These are phyloP conservation scores for Moesziomyces parantarcticus DNA, from an alignment of 1,284 basidiomycete species.

Conservation along the genomic window DNA sequence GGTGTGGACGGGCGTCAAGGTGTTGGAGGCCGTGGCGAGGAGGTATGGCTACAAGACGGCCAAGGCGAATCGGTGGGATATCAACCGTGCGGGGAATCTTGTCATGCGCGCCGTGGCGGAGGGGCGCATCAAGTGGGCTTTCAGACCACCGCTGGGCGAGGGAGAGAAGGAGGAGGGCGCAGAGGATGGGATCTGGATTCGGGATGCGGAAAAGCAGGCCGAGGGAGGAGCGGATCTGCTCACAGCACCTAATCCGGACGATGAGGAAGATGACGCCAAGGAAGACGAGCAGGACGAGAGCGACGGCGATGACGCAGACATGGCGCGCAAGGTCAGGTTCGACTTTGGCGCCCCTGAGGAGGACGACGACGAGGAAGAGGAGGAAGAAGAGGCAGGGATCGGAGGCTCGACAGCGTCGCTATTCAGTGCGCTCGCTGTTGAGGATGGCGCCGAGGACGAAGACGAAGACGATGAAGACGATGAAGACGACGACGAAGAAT, in stretches of 20 bases:
- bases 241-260: conserved; percentile 29
- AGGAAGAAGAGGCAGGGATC: conserved; percentile 2
- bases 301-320: conserved; percentile 10
- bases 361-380: conserved; percentile 16
- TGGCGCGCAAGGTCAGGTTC: conserved; percentile 30
- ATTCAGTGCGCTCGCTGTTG: conserved; percentile 43
- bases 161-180: not conserved
- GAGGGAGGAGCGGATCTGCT: conserved; percentile 20
- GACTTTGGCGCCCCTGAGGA: conserved; percentile 26
- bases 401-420: conserved; percentile 18
- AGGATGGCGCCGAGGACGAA: conserved; percentile 32
- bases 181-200: conserved; percentile 43
- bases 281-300: conserved; percentile 13
- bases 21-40: conserved; percentile 80
- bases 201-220: not conserved
- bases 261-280: conserved; percentile 28
- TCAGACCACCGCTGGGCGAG: conserved; percentile 65
- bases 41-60: conserved; percentile 81
- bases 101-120: conserved; percentile 77
- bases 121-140: conserved; percentile 82
- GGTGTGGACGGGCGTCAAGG: conserved; percentile 81
- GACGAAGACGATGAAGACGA: conserved; percentile 21
- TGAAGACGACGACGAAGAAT: not conserved
- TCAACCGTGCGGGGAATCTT: conserved; percentile 86
- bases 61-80: conserved; percentile 85